Evolutionary conservation across 371 early-diverging fungal species (phyloP).

Genomic region (Basidiobolus meristosporus): DNA sequence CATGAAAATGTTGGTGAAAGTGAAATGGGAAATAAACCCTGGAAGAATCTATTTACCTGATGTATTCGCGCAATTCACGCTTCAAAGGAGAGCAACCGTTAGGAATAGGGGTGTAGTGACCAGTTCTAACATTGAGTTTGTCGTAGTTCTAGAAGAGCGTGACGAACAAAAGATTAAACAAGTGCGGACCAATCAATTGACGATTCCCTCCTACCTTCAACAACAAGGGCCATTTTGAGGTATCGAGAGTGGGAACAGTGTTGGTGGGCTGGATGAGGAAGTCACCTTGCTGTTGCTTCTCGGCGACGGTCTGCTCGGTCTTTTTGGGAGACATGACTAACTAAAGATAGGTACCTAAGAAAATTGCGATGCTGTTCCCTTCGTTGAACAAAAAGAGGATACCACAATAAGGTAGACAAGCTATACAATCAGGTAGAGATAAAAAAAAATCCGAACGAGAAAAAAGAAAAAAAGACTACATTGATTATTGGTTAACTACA

Average conservation of each 20-base stretch:
- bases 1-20: no score
- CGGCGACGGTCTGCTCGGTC: background rate
- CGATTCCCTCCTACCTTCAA: constrained; percentile 46
- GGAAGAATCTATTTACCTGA: constrained; percentile 32
- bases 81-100: constrained; percentile 90
- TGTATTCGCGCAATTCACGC: constrained; percentile 81
- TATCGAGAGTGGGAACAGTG: constrained; percentile 64
- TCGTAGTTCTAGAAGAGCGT: constrained; percentile 67
- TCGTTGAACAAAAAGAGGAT: no score
- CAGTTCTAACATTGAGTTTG: constrained; percentile 92
- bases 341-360: no score
- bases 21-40: background rate
- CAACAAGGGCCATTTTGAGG: constrained; percentile 89
- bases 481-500: no score
- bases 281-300: constrained; percentile 7
- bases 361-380: no score
- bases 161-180: background rate
- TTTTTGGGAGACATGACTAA: no score
- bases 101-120: constrained; percentile 96
- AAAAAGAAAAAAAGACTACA: no score
- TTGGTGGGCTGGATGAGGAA: constrained; percentile 52
- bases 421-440: no score
- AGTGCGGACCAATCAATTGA: background rate
- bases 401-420: no score
- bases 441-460: no score